Conservation (phyloP, 352 stramenopile genomes). For the Pythium oligandrum region DNA sequence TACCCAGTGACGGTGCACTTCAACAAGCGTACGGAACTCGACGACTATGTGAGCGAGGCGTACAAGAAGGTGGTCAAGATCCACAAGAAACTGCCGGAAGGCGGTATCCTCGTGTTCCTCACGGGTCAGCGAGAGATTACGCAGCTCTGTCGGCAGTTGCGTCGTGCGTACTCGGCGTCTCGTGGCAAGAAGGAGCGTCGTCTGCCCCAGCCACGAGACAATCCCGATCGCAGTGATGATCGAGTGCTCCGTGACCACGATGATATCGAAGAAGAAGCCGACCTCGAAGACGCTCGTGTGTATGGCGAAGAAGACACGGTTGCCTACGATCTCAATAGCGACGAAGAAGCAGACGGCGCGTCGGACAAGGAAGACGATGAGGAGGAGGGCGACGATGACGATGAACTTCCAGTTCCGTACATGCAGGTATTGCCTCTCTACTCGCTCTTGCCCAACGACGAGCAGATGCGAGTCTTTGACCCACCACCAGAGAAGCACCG, state of each 20-base stretch:
- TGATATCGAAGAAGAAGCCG: conserved; percentile 76
- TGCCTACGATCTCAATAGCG: conserved; percentile 35
- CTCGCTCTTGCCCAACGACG: conserved; percentile 94
- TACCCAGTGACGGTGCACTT: conserved; percentile 98
- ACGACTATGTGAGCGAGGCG: conserved; percentile 94
- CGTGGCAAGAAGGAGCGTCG: conserved; percentile 26
- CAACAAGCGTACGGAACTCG: conserved; percentile 96
- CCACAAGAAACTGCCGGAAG: conserved; percentile 95
- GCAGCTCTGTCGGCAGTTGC: conserved; percentile 79
- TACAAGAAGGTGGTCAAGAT: conserved; percentile 97
- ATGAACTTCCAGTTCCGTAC: conserved; percentile 57
- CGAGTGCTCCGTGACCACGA: conserved; percentile 71
- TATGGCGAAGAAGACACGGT: conserved; percentile 40
- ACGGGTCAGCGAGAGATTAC: conserved; percentile 96
- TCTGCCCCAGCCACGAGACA: conserved; percentile 14
- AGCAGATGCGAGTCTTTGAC: conserved; percentile 91
- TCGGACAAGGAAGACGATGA: conserved; percentile 70
- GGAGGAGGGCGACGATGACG: conserved; percentile 72
- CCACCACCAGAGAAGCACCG: conserved; percentile 85
- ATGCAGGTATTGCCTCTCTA: conserved; percentile 96
- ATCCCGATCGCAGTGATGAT: conserved; percentile 21
- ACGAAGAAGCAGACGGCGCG: conserved; percentile 37
- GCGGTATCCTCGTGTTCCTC: conserved; percentile 97
- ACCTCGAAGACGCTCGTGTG: conserved; percentile 59
- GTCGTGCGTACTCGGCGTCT: conserved; percentile 37